Evolutionary conservation across 176 grass and related monocot genomes (phyloP), one percentile per base, ranked within the genome.

Genomic region (Areca catechu): DNA sequence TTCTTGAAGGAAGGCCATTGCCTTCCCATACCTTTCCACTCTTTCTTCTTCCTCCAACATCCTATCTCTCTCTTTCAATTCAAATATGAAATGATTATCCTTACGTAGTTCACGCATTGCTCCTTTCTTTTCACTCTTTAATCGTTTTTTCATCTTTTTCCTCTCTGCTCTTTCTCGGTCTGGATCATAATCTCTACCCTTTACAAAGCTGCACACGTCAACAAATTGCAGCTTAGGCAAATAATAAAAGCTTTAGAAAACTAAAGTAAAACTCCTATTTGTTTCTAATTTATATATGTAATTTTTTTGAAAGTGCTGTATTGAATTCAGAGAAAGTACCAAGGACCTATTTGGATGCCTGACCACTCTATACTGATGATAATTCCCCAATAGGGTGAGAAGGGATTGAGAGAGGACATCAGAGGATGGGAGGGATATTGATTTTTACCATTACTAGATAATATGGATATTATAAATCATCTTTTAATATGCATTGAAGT

Each of bases 161-260:
- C 76, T 77, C 60, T 91, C 76, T 15, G 77, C 87, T 68, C 86
- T 91, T 76, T 97, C 83, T 54, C 93, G 77, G 51, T 97, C 93
- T 51, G 87, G 93, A 80, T 97, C 93, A 62, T 97, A 97, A 80
- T 97, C 83, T 69, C 90, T 69, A 48, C 83, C 86, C 55, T 88
- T 97, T 24, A 97, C 75, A 57, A 88, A 97, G 71, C 93, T 97
- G 80, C 76, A 88, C 21, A 30, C 19, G 7, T 30, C 17, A 61
- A 9, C 34, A 19, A 15, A 16, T 50, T 25, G 21, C 14, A 65
- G 9, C 65, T 57, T 19, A 59, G 57, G 12, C 34, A 52, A 16
- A 50, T 22, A 15, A 48, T 9, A 34, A 34, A 5, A 34, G 30
- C 30, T 34, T 34, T 43, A 43, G 34, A 43, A 14, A 9, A 43